Percentiles rank a stretch among this genome's conserved stretches.
Evolutionary conservation across 768 basidiomycete genomes (phyloP).

Genomic region (Trametes sanguinea): DNA sequence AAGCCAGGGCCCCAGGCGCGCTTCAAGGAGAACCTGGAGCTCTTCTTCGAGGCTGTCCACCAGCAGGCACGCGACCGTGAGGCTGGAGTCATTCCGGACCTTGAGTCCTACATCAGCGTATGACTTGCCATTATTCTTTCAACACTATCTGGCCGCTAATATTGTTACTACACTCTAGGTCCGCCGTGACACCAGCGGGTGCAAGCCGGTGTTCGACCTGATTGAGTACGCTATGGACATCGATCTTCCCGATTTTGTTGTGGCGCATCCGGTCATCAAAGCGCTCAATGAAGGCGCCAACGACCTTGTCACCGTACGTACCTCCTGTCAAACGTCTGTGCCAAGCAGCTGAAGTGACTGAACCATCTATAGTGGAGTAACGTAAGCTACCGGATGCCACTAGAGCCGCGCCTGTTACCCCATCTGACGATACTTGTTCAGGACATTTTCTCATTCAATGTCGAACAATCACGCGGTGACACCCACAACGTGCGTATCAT

Average conservation of each 20-base stretch:
- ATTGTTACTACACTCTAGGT: constrained; percentile 32
- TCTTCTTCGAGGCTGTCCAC: constrained; percentile 76
- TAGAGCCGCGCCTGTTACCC: background rate
- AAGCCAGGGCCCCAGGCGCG: constrained; percentile 64
- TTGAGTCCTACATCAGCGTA: constrained; percentile 69
- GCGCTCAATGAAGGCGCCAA: constrained; percentile 71
- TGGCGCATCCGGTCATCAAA: constrained; percentile 67
- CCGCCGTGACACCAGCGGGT: constrained; percentile 77
- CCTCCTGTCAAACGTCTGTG: background rate
- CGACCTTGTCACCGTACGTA: constrained; percentile 56
- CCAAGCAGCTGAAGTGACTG: constrained; percentile 8
- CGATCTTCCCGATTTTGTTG: constrained; percentile 75
- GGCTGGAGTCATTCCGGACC: constrained; percentile 60
- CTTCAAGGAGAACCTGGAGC: constrained; percentile 72
- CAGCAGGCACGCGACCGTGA: constrained; percentile 69
- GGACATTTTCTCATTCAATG: constrained; percentile 84
- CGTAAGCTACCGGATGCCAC: constrained; percentile 4
- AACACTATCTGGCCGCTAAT: background rate
- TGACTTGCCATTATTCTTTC: background rate
- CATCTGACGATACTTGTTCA: constrained; percentile 29
- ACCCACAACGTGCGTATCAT: constrained; percentile 54
- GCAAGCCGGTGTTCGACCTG: constrained; percentile 75
- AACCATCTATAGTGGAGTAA: constrained; percentile 21
- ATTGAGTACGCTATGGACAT: constrained; percentile 79
- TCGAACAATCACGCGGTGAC: constrained; percentile 80